Conservation (phyloP, 768 basidiomycete genomes). For the Naganishia kalamii region DNA sequence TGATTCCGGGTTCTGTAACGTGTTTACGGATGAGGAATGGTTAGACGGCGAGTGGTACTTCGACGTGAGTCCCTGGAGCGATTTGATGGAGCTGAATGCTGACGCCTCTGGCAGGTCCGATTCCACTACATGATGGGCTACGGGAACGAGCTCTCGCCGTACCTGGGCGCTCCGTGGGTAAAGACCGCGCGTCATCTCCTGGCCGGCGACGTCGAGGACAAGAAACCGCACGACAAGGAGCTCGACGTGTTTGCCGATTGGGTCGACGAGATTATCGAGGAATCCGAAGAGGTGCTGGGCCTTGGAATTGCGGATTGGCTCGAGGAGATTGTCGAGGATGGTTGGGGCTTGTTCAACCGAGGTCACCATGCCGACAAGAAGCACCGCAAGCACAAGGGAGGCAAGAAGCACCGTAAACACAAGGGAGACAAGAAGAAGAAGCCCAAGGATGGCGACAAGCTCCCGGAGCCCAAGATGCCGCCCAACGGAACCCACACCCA, state of each 20-base stretch:
- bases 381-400: not conserved
- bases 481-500: slow-evolving; percentile 49
- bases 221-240: slow-evolving; percentile 21
- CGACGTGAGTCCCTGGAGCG: slow-evolving; percentile 30
- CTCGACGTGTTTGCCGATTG: slow-evolving; percentile 1
- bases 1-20: slow-evolving; percentile 41
- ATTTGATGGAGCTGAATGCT: slow-evolving; percentile 1
- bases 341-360: slow-evolving; percentile 9
- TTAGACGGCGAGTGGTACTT: slow-evolving; percentile 46
- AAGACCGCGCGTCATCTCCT: slow-evolving; percentile 44
- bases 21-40: slow-evolving; percentile 48
- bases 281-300: not conserved
- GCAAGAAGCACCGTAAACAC: not conserved
- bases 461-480: slow-evolving; percentile 45
- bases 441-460: slow-evolving; percentile 18
- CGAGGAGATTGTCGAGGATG: not conserved
- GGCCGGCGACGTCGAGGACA: slow-evolving; percentile 38
- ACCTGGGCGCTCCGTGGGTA: slow-evolving; percentile 48
- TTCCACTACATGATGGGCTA: slow-evolving; percentile 48
- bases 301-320: not conserved
- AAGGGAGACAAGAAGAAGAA: slow-evolving; percentile 21
- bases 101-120: slow-evolving; percentile 24
- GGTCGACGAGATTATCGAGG: slow-evolving; percentile 1
- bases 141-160: slow-evolving; percentile 42
- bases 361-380: not conserved